These are phyloP conservation scores for Colletotrichum liaoningense DNA, from an alignment of 2,329 filamentous ascomycete genomes.

Conservation along the genomic window DNA sequence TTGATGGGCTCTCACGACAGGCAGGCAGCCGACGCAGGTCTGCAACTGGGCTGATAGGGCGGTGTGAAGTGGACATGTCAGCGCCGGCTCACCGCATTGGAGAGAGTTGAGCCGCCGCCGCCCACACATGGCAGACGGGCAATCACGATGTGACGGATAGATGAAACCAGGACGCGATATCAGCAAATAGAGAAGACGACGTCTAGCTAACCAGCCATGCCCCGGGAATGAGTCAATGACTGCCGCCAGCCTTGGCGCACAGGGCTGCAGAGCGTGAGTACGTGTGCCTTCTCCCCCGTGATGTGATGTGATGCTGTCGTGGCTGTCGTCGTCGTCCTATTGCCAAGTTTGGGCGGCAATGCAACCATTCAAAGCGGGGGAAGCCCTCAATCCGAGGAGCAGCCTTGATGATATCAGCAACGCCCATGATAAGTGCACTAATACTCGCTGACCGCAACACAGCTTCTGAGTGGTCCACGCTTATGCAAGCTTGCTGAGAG, in stretches of 20 bases:
- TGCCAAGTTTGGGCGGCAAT: constrained; percentile 17
- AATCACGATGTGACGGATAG: constrained; percentile 22
- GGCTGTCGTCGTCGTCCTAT: neutral
- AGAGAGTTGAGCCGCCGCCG: neutral
- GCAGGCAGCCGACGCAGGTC: constrained; percentile 27
- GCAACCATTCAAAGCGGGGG: constrained; percentile 3
- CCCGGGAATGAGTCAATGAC: neutral
- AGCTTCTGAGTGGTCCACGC: constrained; percentile 11
- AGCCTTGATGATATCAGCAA: neutral
- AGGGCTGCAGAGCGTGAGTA: neutral
- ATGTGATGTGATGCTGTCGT: constrained; percentile 1
- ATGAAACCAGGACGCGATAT: constrained; percentile 23
- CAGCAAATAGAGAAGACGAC: constrained; percentile 19
- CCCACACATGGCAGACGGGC: neutral
- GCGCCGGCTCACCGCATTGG: constrained; percentile 11
- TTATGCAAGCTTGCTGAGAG: constrained; percentile 18
- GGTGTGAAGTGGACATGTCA: constrained; percentile 29
- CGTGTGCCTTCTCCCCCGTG: neutral
- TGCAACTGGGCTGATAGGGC: constrained; percentile 20
- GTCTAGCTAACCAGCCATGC: constrained; percentile 4
- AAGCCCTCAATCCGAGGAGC: constrained; percentile 1
- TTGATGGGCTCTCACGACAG: constrained; percentile 23
- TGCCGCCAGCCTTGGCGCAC: constrained; percentile 19
- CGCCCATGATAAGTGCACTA: neutral
- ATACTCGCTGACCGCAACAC: constrained; percentile 1